These are phyloP conservation scores for Cryphonectria japonica DNA, from an alignment of 2,329 filamentous ascomycete species.

Conservation along the genomic window DNA sequence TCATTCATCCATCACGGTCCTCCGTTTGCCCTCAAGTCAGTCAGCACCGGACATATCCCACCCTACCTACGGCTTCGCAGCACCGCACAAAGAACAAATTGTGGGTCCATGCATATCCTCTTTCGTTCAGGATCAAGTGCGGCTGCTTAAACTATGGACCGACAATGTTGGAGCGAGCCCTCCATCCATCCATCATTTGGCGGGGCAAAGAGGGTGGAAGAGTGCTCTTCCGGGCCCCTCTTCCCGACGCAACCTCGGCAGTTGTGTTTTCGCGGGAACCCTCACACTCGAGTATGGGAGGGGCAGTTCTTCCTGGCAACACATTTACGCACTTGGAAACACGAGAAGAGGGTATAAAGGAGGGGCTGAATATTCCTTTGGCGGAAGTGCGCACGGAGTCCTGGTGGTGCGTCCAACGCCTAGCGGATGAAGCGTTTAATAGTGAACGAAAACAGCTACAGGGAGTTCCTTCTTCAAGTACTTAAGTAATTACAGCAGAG, in stretches of 20 bases:
- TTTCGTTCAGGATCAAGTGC: neutral
- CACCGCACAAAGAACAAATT: neutral
- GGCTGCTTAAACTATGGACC: slow-evolving; percentile 9
- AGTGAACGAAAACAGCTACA: no score
- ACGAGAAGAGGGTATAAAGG: neutral
- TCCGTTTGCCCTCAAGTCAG: neutral
- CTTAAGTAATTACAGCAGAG: no score
- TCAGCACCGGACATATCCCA: neutral
- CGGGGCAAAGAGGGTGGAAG: slow-evolving; percentile 10
- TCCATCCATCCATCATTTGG: neutral
- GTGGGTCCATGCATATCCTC: neutral
- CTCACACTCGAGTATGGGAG: neutral
- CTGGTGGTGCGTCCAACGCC: neutral
- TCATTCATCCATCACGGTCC: neutral
- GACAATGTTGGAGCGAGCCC: neutral
- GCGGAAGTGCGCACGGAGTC: no score
- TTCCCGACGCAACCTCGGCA: neutral
- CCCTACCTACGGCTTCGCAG: neutral
- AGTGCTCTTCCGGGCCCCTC: slow-evolving; percentile 18
- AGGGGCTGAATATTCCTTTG: neutral
- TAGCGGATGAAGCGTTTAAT: neutral
- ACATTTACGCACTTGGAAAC: neutral
- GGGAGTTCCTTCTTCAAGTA: no score
- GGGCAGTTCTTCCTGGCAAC: neutral
- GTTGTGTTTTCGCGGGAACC: neutral